Conservation (phyloP, 345 rosid genomes). For the Salix purpurea region DNA sequence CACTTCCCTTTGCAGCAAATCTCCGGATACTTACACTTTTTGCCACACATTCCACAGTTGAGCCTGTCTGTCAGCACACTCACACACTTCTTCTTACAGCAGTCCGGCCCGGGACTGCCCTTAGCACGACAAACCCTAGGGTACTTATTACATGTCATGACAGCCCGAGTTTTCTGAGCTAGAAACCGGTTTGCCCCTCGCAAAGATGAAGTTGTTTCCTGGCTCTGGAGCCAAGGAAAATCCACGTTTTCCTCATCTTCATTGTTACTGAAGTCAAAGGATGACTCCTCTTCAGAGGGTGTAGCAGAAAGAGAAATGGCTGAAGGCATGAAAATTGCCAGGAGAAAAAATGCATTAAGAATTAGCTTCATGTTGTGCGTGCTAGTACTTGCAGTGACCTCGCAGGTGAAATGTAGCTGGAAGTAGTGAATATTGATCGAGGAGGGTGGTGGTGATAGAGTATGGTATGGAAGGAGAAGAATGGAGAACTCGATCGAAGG, state of each 20-base stretch:
- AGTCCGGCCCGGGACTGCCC: constrained; percentile 51
- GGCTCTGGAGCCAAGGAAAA: neutral
- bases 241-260: neutral
- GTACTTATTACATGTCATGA: constrained; percentile 38
- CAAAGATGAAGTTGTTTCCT: constrained; percentile 5
- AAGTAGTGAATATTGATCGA: neutral
- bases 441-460: neutral
- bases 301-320: constrained; percentile 3
- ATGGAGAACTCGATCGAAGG: too few relatives aligned
- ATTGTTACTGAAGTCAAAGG: neutral
- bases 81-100: constrained; percentile 60
- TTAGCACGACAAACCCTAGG: constrained; percentile 43
- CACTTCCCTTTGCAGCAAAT: constrained; percentile 55
- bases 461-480: too few relatives aligned
- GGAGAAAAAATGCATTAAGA: neutral
- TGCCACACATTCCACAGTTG: constrained; percentile 58
- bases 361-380: constrained; percentile 6
- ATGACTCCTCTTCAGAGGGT: neutral
- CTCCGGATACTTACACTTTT: constrained; percentile 44
- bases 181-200: constrained; percentile 22
- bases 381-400: neutral
- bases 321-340: constrained; percentile 7
- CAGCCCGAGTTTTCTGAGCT: neutral
- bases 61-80: constrained; percentile 31
- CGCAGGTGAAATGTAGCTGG: neutral